These are phyloP conservation scores for Puccinia brachypodii DNA, from an alignment of 1,284 basidiomycete genomes.

Conservation along the genomic window DNA sequence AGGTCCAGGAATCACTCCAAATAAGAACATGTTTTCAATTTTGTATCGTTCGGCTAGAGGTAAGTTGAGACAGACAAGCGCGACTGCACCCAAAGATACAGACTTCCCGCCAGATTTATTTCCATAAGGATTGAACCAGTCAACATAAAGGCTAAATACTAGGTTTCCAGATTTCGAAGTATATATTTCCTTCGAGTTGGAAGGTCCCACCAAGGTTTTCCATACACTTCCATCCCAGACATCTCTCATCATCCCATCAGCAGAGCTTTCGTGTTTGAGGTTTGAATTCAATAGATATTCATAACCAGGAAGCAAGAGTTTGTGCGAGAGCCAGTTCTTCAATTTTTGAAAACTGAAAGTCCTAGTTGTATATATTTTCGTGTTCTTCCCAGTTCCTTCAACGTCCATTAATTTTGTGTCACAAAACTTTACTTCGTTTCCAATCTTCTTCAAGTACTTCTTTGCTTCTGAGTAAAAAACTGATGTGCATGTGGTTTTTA, in stretches of 20 bases:
- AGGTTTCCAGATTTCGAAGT: not conserved
- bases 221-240: slow-evolving; percentile 16
- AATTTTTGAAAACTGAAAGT: not conserved
- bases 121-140: slow-evolving; percentile 6
- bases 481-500: not conserved
- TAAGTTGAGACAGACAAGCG: not conserved
- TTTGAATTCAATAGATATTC: not conserved
- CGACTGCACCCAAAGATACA: not conserved
- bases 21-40: not conserved
- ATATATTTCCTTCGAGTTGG: not conserved
- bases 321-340: not conserved
- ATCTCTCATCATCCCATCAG: not conserved
- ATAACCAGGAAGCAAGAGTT: not conserved
- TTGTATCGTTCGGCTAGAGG: not conserved
- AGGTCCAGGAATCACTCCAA: slow-evolving; percentile 6
- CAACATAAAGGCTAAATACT: slow-evolving; percentile 12
- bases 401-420: not conserved
- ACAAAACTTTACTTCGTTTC: not conserved
- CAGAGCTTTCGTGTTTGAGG: not conserved
- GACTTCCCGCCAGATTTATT: not conserved
- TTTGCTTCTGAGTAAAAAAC: not conserved
- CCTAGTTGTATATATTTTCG: not conserved
- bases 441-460: not conserved
- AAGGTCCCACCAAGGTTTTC: not conserved
- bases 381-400: not conserved